Base-by-base conservation (phyloP, 306 rosid genomes). In the Lathyrus tuberosus region DNA sequence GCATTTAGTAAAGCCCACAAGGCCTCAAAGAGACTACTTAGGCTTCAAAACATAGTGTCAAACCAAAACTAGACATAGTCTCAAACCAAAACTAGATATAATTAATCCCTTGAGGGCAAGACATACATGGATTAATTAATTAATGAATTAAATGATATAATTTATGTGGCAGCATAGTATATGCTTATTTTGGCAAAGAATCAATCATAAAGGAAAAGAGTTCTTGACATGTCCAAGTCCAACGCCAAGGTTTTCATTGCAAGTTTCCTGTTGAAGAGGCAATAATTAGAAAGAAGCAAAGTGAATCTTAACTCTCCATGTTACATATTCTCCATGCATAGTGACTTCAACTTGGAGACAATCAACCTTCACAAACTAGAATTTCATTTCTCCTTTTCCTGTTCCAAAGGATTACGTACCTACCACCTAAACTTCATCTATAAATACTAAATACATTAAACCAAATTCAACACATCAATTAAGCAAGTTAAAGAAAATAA, bases 261-360 rank as follows among this genome's bases (percentile, higher is more conserved):
- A 79, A 83, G 86, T 76, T 84, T 82, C 76, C 84, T 80, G 17
- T 40, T 65, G 33, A 41, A 67, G 54, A 83, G 77, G 83, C 78
- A 64, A 74, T 54, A 44, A 57, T 31, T 9, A 24, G 64, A 68
- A 76, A 75, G 56, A 30, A 61, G 56, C 40, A 67, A 82, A 78
- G 52, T 12, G 61, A 70, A 77, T 51, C 76, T 71, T 60, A 4
- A 30, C 31, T 56, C 56, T 60, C 44, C 65, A 42, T 56, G 22
- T 52, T 16, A 63, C 62, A 69, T 80, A 87, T 84, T 80, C 85
- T 78, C 37, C 71, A 69, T 82, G 76, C 86, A 65, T 43, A 57
- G 52, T 82, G 60, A 88, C 97, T 84, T 94, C 81, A 75, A 75
- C 79, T 68, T 77, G 78, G 88, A 87, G 96, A 62, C 72, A 87